Conservation (phyloP, 2,329 filamentous ascomycete species). For the Diaporthe aspalathi region DNA sequence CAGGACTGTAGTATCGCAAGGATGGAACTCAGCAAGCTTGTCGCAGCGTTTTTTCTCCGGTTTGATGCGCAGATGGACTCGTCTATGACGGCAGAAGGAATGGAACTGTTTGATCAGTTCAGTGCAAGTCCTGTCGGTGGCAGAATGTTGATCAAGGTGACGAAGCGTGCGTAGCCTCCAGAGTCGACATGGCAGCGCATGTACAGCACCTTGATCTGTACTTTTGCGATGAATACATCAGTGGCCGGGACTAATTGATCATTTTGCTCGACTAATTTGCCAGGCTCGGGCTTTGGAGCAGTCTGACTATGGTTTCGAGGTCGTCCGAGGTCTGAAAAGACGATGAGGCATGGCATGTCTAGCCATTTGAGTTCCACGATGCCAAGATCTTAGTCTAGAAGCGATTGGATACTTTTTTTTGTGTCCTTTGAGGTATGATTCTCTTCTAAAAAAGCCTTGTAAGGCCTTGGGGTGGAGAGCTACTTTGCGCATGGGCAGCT, state of each 20-base stretch:
- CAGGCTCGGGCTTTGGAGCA: no score
- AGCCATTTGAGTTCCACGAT: no score
- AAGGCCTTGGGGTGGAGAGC: no score
- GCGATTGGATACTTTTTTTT: background rate
- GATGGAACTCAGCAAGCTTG: slow-evolving; percentile 7
- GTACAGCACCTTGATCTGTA: no score
- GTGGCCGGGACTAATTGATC: no score
- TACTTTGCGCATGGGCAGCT: background rate
- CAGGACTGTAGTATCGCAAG: background rate
- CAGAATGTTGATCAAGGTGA: background rate
- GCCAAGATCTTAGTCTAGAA: slow-evolving; percentile 15
- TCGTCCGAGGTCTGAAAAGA: no score
- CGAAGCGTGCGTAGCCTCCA: no score
- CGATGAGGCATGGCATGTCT: no score
- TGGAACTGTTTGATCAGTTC: slow-evolving; percentile 4
- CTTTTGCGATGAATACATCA: no score
- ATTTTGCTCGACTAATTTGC: no score
- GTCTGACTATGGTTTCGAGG: no score
- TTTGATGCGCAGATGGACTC: background rate
- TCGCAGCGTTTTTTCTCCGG: background rate
- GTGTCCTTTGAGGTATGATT: background rate
- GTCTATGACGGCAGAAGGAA: background rate
- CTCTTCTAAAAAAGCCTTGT: background rate
- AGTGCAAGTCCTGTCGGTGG: slow-evolving; percentile 9
- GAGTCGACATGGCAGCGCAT: no score